A percentile compares a stretch with the other conserved stretches of the same genome.
Conservation (phyloP, 768 basidiomycete genomes). For the Gelatoporia subvermispora region DNA sequence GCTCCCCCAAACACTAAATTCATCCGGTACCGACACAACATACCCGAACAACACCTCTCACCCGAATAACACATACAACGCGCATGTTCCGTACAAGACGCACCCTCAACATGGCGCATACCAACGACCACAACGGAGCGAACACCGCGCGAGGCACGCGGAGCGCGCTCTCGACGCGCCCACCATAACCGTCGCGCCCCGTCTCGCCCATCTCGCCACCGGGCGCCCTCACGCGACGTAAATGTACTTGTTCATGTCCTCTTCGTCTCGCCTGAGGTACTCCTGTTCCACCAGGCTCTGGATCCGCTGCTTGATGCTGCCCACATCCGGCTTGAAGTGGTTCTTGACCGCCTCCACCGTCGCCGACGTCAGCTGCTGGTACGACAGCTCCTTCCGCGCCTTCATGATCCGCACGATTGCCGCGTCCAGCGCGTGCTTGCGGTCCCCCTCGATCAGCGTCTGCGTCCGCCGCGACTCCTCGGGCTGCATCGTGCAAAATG, state of each 20-base stretch:
- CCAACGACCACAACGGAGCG: no score
- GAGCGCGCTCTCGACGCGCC: no score
- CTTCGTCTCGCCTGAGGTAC: constrained; percentile 74
- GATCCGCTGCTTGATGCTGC: constrained; percentile 81
- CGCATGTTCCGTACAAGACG: no score
- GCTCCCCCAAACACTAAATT: no score
- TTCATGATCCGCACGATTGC: constrained; percentile 99
- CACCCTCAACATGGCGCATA: no score
- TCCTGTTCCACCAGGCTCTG: constrained; percentile 80
- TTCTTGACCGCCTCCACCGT: constrained; percentile 84
- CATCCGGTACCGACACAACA: no score
- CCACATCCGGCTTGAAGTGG: constrained; percentile 83
- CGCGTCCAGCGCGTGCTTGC: constrained; percentile 82
- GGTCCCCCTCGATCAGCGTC: constrained; percentile 79
- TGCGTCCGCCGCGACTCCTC: constrained; percentile 86
- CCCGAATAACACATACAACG: no score
- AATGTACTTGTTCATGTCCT: constrained; percentile 64
- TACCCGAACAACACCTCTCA: no score
- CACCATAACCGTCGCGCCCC: no score
- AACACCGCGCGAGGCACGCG: no score
- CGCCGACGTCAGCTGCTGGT: constrained; percentile 74
- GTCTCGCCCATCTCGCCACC: no score
- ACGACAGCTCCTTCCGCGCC: constrained; percentile 75
- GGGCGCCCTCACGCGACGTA: constrained; percentile 62
- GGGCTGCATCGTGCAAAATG: constrained; percentile 41